Evolutionary conservation across 345 rosid species (phyloP).

Genomic region (Lepidium africanum): DNA sequence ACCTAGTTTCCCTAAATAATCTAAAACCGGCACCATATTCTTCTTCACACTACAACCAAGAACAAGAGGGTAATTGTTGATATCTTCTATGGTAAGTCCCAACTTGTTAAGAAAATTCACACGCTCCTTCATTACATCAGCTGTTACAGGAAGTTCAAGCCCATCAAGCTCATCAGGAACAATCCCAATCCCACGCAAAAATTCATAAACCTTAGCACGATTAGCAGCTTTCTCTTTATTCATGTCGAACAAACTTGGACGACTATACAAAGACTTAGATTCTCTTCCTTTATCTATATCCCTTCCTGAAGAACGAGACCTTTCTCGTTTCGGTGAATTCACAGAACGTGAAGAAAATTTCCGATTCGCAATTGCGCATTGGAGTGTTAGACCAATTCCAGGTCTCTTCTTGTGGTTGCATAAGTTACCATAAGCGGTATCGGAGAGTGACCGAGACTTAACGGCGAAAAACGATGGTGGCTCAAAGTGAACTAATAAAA

Average conservation of each 20-base stretch:
- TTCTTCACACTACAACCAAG: constrained; percentile 97
- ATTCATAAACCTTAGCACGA: constrained; percentile 74
- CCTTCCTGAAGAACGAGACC: constrained; percentile 10
- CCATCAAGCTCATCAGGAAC: constrained; percentile 82
- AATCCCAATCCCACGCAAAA: constrained; percentile 55
- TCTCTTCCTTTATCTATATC: constrained; percentile 33
- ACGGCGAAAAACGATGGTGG: constrained; percentile 37
- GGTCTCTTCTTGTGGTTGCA: constrained; percentile 26
- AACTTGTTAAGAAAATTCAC: constrained; percentile 71
- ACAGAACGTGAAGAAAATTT: constrained; percentile 38
- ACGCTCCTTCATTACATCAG: constrained; percentile 75
- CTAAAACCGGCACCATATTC: constrained; percentile 92
- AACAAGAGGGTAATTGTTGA: constrained; percentile 81
- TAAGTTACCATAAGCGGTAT: constrained; percentile 23
- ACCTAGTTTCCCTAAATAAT: constrained; percentile 86
- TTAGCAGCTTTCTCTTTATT: constrained; percentile 60
- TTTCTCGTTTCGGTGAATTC: constrained; percentile 29
- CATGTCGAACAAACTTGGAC: constrained; percentile 65
- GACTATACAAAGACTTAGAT: constrained; percentile 48
- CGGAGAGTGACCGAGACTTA: constrained; percentile 23
- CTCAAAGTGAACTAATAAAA: constrained; percentile 50
- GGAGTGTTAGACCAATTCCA: constrained; percentile 28
- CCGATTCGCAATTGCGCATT: constrained; percentile 42
- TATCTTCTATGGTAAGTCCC: constrained; percentile 74
- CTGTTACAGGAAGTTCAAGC: constrained; percentile 84